Evolutionary conservation across 495 filamentous ascomycete species (phyloP).

Genomic region (Penicillium macrosclerotiorum): DNA sequence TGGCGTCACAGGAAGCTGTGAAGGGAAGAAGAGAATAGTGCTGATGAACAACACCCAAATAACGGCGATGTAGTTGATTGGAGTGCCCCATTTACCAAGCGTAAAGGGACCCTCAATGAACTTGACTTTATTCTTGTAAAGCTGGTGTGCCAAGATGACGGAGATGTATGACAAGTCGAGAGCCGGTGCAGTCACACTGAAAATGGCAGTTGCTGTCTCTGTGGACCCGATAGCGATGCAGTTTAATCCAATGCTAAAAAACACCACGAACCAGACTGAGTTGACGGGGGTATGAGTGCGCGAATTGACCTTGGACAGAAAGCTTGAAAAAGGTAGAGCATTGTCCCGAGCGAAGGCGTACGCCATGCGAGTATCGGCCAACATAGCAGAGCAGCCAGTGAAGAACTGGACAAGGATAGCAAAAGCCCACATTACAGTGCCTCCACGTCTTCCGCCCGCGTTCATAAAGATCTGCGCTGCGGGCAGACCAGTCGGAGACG

Average conservation of each 20-base stretch:
- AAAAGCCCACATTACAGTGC: conserved; percentile 66
- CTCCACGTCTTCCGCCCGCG: conserved; percentile 59
- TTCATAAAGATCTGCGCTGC: conserved; percentile 72
- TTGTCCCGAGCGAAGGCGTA: conserved; percentile 70
- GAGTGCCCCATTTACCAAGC: conserved; percentile 58
- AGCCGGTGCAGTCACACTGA: conserved; percentile 68
- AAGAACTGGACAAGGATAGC: conserved; percentile 71
- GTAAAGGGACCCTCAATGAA: conserved; percentile 66
- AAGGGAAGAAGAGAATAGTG: conserved; percentile 65
- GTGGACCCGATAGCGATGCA: conserved; percentile 67
- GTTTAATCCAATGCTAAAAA: conserved; percentile 59
- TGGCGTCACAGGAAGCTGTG: conserved; percentile 56
- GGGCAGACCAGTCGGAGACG: conserved; percentile 61
- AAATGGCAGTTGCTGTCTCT: conserved; percentile 67
- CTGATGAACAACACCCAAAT: conserved; percentile 68
- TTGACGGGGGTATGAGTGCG: conserved; percentile 64
- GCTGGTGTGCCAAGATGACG: conserved; percentile 62
- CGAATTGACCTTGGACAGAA: conserved; percentile 57
- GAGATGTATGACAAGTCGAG: conserved; percentile 68
- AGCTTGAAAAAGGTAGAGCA: conserved; percentile 65
- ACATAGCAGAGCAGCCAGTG: conserved; percentile 67
- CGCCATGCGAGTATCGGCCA: conserved; percentile 71
- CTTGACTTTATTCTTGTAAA: conserved; percentile 55
- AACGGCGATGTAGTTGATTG: conserved; percentile 60
- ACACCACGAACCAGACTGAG: conserved; percentile 69